Conservation (phyloP, 2,329 filamentous ascomycete genomes). For the Exserohilum turcica region DNA sequence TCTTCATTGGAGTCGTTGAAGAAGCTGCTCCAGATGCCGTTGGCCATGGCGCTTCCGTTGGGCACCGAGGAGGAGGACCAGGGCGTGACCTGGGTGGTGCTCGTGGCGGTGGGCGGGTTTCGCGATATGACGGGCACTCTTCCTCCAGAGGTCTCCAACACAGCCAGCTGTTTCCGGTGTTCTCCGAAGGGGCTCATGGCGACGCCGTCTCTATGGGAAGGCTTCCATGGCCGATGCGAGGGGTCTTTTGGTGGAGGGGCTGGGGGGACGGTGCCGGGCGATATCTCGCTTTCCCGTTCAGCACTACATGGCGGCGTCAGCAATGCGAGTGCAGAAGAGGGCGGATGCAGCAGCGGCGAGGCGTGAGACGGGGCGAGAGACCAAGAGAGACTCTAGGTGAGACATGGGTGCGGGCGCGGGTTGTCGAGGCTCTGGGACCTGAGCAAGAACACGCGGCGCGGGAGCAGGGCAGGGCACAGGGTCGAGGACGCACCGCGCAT, state of each 20-base stretch:
- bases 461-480: slow-evolving; percentile 14
- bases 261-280: slow-evolving; percentile 46
- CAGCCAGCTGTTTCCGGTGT: slow-evolving; percentile 73
- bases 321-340: slow-evolving; percentile 15
- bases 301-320: slow-evolving; percentile 45
- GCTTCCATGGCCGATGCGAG: slow-evolving; percentile 41
- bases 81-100: slow-evolving; percentile 58
- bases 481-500: slow-evolving; percentile 26
- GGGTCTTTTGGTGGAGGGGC: slow-evolving; percentile 46
- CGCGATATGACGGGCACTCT: slow-evolving; percentile 63
- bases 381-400: slow-evolving; percentile 25
- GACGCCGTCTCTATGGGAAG: slow-evolving; percentile 60
- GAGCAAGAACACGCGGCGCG: slow-evolving; percentile 12
- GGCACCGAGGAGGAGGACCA: slow-evolving; percentile 51
- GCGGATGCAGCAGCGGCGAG: slow-evolving; percentile 17
- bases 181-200: slow-evolving; percentile 67
- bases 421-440: slow-evolving; percentile 24
- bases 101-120: slow-evolving; percentile 60
- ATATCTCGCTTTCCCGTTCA: slow-evolving; percentile 54
- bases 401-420: slow-evolving; percentile 7
- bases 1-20: slow-evolving; percentile 78
- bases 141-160: slow-evolving; percentile 66
- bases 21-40: slow-evolving; percentile 62
- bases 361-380: slow-evolving; percentile 31
- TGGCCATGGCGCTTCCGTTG: slow-evolving; percentile 50